Conservation (phyloP, 2,329 filamentous ascomycete genomes). For the Eutypa lata region DNA sequence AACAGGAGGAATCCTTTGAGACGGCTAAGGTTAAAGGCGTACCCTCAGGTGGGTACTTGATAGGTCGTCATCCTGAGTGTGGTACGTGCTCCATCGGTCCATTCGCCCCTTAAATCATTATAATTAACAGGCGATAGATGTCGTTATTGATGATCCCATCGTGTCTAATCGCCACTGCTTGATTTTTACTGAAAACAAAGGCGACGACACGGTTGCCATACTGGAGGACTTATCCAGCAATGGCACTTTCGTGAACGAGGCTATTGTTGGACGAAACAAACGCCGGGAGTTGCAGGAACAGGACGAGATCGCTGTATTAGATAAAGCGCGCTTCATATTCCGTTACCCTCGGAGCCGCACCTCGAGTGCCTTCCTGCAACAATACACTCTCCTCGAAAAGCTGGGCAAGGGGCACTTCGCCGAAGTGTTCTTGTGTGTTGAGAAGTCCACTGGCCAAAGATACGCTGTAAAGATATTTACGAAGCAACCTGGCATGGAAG, state of each 20-base stretch:
- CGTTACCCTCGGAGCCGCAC: slow-evolving; percentile 75
- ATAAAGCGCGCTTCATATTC: slow-evolving; percentile 86
- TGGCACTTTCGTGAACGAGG: slow-evolving; percentile 93
- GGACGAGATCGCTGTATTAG: slow-evolving; percentile 85
- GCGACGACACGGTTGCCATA: slow-evolving; percentile 63
- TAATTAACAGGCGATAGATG: slow-evolving; percentile 46
- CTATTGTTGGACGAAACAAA: slow-evolving; percentile 86
- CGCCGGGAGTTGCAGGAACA: slow-evolving; percentile 82
- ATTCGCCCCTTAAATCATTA: not conserved
- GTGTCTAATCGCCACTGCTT: slow-evolving; percentile 85
- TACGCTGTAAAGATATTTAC: slow-evolving; percentile 96
- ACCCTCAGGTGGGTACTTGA: slow-evolving; percentile 79
- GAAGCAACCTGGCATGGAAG: slow-evolving; percentile 76
- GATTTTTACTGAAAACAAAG: slow-evolving; percentile 61
- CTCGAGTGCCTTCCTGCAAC: slow-evolving; percentile 76
- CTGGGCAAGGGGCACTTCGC: slow-evolving; percentile 95
- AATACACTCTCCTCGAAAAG: slow-evolving; percentile 80
- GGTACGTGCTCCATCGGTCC: slow-evolving; percentile 52
- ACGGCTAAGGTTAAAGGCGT: slow-evolving; percentile 58
- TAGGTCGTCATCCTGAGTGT: slow-evolving; percentile 91
- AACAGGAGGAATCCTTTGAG: slow-evolving; percentile 61
- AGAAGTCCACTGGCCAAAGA: slow-evolving; percentile 75
- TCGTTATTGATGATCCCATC: slow-evolving; percentile 70
- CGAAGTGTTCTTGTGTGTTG: slow-evolving; percentile 85
- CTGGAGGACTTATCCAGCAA: slow-evolving; percentile 94